Evolutionary conservation across 176 grass and related monocot species (phyloP), one percentile per base, ranked within the genome.

Genomic region (Chrysopogon serrulatus): DNA sequence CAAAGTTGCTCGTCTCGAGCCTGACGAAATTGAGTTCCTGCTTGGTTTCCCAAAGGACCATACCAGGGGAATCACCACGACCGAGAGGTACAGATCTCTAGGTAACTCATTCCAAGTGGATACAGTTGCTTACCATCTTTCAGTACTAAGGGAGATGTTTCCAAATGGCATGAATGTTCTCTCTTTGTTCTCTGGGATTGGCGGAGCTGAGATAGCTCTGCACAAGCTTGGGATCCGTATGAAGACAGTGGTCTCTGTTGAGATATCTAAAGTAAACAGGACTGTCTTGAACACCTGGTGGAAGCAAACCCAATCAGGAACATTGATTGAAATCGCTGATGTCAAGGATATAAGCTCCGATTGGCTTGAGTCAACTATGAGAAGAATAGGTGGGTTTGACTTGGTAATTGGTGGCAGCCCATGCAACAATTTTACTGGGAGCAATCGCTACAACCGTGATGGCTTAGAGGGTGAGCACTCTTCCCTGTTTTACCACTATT

Each of bases 51-150:
- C 64, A 6, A 54, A 37, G 45, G 44, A 68, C 5, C 64, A 80
- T 64, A 69, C 79, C 10, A 53, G 79, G 36, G 79, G 79, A 24
- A 40, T 80, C 31, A 80, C 13, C 31, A 68, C 31, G 31, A 69
- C 33, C 1, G 9, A 81, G 14, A 53, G 65, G 23, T 81, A 24
- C n/a, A 33, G 1, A 40, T 68, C 65, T 19, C 42, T 81, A 0
- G 93, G 93, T 18, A 98, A 98, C 77, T 95, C 96, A 1, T 98
- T 98, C 56, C 96, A 95, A 23, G 85, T 98, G 5, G 85, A 98
- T 51, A 94, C 93, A 0, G 89, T 95, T 10, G 96, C 91, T 0
- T 98, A 88, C n/a, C 93, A 92, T 39, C 74, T 98, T 0, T 98
- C 96, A 0, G 89, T 87, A 11, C 64, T 95, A 0, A 92, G 61